Evolutionary conservation across 2,329 filamentous ascomycete genomes (phyloP).

Genomic region (Sodiomyces alkalinus): DNA sequence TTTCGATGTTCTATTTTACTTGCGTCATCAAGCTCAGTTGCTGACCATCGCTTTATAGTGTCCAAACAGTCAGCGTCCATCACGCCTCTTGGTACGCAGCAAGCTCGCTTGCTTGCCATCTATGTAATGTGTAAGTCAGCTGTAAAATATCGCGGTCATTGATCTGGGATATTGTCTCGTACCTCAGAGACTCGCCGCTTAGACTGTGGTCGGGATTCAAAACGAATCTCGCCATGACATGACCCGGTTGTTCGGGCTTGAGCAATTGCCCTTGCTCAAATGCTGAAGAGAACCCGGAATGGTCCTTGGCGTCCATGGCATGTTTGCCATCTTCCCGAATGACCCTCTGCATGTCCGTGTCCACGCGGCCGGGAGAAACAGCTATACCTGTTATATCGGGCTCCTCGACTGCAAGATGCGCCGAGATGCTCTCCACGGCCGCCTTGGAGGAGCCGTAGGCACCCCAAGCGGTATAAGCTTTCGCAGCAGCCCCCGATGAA

Average conservation of each 20-base stretch:
- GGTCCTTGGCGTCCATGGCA: conserved; percentile 38
- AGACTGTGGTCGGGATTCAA: conserved; percentile 48
- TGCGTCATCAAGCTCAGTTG: conserved; percentile 7
- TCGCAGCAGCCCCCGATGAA: conserved; percentile 61
- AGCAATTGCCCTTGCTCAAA: conserved; percentile 59
- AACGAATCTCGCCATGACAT: conserved; percentile 71
- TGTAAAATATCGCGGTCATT: no score
- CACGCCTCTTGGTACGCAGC: conserved; percentile 30
- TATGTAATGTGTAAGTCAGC: conserved; percentile 19
- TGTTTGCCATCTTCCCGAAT: conserved; percentile 47
- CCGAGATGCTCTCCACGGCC: conserved; percentile 63
- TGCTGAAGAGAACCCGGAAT: conserved; percentile 52
- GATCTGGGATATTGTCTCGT: conserved; percentile 16
- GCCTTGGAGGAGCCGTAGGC: conserved; percentile 75
- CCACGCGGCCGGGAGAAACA: conserved; percentile 65
- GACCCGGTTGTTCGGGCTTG: conserved; percentile 68
- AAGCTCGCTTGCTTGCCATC: conserved; percentile 39
- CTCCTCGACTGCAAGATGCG: conserved; percentile 63
- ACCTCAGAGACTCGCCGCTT: conserved; percentile 64
- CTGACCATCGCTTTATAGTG: conserved; percentile 9
- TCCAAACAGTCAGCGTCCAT: no score
- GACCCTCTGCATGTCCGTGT: conserved; percentile 81
- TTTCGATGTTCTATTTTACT: conserved; percentile 12
- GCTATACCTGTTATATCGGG: conserved; percentile 57
- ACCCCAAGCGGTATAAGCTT: conserved; percentile 58